Base-by-base conservation (phyloP, 495 filamentous ascomycete genomes). In the Aspergillus funiculosus region DNA sequence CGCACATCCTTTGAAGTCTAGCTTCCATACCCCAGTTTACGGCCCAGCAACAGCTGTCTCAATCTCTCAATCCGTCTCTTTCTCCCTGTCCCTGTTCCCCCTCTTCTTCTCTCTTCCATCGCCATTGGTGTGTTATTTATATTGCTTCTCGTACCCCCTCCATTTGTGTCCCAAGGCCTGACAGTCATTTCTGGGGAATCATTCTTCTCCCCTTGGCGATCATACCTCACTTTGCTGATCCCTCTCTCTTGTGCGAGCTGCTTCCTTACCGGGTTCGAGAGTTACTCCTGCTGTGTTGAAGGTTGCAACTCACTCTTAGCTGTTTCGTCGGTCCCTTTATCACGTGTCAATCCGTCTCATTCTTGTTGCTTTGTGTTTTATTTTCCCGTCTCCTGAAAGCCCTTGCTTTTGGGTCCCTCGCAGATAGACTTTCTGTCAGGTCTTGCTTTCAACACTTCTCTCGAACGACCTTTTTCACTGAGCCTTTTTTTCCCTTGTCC, bases 41-140 rank as follows among this genome's bases (percentile, higher is more conserved):
- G 39, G 35, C 30, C 55, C 48, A 46, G 54, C 54, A 51, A 52
- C 47, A 53, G 52, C 48, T 64, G 60, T 34, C n/a, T 35, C 51
- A 30, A 51, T 51, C 57, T 60, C 52, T 53, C 54, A 50, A 50
- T 17, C n/a, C 10, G 22, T n/a, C n/a, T n/a, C 20, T 25, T 25
- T 24, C 44, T 46, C 30, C 30, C 24, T 32, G 17, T 37, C 50
- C 44, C 26, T 27, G 42, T 43, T 34, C 36, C 41, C 46, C 43
- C 29, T 31, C 48, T 34, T 50, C 39, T 36, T 39, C 51, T 46
- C 39, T 34, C 39, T 46, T 50, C 38, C 24, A 40, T 49, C 45
- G 14, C 51, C 46, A 53, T 53, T 52, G 42, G 52, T 44, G 47
- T 54, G 39, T 46, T 52, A 53, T 41, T 25, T 39, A 39, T 28